A percentile compares a stretch with the other conserved stretches of the same genome.
phyloP scores from a whole-genome alignment of 257 asterid genomes.

The Nicotiana paniculata region DNA sequence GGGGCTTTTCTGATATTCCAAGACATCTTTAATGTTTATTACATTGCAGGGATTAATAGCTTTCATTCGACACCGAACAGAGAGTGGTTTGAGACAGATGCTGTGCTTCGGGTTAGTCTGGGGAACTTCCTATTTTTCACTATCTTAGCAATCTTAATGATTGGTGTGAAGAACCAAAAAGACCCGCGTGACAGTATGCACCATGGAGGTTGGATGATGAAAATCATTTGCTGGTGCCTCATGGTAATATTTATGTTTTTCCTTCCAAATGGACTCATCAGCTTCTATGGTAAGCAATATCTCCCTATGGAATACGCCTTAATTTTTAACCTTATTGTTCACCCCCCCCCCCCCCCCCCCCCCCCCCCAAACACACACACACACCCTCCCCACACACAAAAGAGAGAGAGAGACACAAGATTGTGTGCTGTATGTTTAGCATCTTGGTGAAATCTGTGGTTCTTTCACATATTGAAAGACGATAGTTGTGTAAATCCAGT shows the following conservation, averaged over 20 bases:
- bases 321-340: not conserved
- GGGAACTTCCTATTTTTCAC: constrained; percentile 94
- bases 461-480: no score
- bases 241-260: constrained; percentile 87
- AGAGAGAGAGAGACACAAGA: no score
- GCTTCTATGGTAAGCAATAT: constrained; percentile 73
- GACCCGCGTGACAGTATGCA: constrained; percentile 89
- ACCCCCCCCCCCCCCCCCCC: no score
- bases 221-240: constrained; percentile 79
- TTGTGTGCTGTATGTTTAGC: no score
- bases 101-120: constrained; percentile 90
- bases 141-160: constrained; percentile 66
- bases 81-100: constrained; percentile 97
- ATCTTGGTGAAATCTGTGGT: no score
- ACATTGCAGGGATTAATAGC: constrained; percentile 78
- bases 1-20: not conserved
- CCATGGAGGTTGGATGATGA: constrained; percentile 99
- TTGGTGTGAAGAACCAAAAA: constrained; percentile 81
- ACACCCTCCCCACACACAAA: no score
- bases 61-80: constrained; percentile 85
- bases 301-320: not conserved
- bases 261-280: constrained; percentile 71
- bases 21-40: not conserved
- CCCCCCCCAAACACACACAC: no score
- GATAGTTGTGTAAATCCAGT: no score